Evolutionary conservation across 257 asterid genomes (phyloP).

Genomic region (Gardenia jasminoides): DNA sequence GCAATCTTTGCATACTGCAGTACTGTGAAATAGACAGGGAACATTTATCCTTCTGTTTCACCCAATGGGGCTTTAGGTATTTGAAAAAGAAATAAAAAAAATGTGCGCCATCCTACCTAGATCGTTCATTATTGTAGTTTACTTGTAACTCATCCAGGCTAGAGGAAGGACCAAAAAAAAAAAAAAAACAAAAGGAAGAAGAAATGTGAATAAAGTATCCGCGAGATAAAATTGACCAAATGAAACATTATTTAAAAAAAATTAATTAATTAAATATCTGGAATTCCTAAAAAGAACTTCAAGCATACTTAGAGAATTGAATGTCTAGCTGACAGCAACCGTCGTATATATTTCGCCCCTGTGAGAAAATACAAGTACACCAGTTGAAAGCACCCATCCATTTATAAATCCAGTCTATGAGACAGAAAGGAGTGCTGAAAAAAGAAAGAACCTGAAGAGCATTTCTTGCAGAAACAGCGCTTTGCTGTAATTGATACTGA

Average conservation of each 20-base stretch:
- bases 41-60: neutral
- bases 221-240: slow-evolving; percentile 16
- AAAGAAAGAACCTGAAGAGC: slow-evolving; percentile 66
- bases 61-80: neutral
- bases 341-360: slow-evolving; percentile 96
- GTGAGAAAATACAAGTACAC: slow-evolving; percentile 23
- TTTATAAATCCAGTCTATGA: neutral
- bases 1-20: slow-evolving; percentile 21
- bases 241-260: neutral
- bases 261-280: slow-evolving; percentile 9
- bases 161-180: slow-evolving; percentile 24
- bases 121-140: slow-evolving; percentile 89
- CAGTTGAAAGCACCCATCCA: slow-evolving; percentile 12
- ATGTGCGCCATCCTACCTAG: slow-evolving; percentile 62
- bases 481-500: slow-evolving; percentile 72
- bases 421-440: neutral
- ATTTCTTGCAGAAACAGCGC: slow-evolving; percentile 82
- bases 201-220: slow-evolving; percentile 19
- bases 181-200: too few species aligned
- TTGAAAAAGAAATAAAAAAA: neutral
- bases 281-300: neutral
- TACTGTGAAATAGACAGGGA: slow-evolving; percentile 5
- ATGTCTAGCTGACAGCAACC: slow-evolving; percentile 99
- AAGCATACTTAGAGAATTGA: slow-evolving; percentile 90
- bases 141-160: slow-evolving; percentile 99